Evolutionary conservation across 768 basidiomycete genomes (phyloP).

Genomic region (Lactarius quietus): DNA sequence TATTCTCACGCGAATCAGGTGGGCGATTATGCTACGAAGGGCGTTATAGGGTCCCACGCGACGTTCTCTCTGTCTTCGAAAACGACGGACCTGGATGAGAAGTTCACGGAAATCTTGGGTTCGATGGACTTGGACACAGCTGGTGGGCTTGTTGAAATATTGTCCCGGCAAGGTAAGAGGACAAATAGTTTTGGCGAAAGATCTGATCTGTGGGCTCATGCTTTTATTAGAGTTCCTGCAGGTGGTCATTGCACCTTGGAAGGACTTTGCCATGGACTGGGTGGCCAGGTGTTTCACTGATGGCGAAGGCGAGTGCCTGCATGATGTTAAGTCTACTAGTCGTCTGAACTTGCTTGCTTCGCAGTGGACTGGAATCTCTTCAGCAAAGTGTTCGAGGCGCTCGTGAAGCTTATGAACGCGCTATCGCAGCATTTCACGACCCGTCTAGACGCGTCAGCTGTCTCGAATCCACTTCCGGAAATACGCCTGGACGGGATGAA

Average conservation of each 20-base stretch:
- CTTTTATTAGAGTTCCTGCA: conserved; percentile 11
- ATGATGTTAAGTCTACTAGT: neutral
- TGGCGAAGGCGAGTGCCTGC: conserved; percentile 45
- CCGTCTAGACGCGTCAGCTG: conserved; percentile 32
- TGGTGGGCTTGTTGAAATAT: conserved; percentile 50
- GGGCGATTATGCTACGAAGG: conserved; percentile 44
- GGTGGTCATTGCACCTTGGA: conserved; percentile 17
- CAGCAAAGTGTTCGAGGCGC: conserved; percentile 41
- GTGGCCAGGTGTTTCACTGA: conserved; percentile 30
- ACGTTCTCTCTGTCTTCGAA: conserved; percentile 50
- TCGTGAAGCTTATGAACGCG: conserved; percentile 41
- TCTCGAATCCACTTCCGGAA: conserved; percentile 22
- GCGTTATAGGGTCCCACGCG: conserved; percentile 39
- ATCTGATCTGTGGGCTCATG: neutral
- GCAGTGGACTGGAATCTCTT: conserved; percentile 59
- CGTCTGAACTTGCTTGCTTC: neutral
- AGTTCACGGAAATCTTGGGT: conserved; percentile 44
- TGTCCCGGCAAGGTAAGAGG: conserved; percentile 45
- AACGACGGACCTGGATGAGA: conserved; percentile 55
- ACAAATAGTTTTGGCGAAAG: neutral
- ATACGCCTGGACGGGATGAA: conserved; percentile 14
- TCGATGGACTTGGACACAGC: conserved; percentile 49
- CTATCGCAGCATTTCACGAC: conserved; percentile 32
- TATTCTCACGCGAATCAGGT: conserved; percentile 38
- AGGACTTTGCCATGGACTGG: conserved; percentile 22